Base-by-base conservation (phyloP, 495 filamentous ascomycete species). In the Chlorociboria aeruginascens region DNA sequence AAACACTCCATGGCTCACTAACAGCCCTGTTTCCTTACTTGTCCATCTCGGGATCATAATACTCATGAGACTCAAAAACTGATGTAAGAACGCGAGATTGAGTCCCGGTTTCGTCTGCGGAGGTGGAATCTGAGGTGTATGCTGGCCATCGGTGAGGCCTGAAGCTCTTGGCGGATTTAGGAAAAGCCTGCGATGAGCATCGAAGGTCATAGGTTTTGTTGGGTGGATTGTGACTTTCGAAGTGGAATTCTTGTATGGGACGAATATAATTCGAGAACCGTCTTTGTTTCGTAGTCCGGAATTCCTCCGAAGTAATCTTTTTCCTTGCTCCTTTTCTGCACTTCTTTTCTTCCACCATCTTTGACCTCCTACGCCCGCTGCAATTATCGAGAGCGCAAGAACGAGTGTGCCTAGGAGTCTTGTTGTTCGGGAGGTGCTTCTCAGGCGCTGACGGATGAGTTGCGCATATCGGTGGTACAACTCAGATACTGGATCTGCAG, bases 21-120 rank as follows among this genome's bases (percentile, higher is more conserved):
- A 68, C 48, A 99, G 63, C 2, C 86, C 89, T 1, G 88, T 88
- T 68, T 97, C 93, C 62, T 97, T 97, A 65, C 87, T 89, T 25
- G 79, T 79, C 86, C 88, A 95, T 54, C 89, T 69, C 8, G 93
- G 93, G 50, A 97, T 84, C 90, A 96, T 95, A 56, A 99, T 97
- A 65, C 83, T 96, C 59, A 95, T 73, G 39, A 99, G 69, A 58
- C 89, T 94, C 39, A 95, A 73, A 56, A 97, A 94, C 65, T 99
- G 93, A 61, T 99, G 92, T 17, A 99, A 66, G 61, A 99, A 99
- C n/a, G 93, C 93, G 39, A 97, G 72, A 61, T 99, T 99, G 43
- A 99, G 67, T 4, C 93, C 93, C 1, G 93, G 89, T 61, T 95
- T 97, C 2, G 86, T 86, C 54, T 92, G 82, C 6, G 85, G 74